A percentile compares a stretch with the other conserved stretches of the same genome.
Conservation (phyloP, 1,284 basidiomycete genomes). For the Trichosporon faecale region DNA sequence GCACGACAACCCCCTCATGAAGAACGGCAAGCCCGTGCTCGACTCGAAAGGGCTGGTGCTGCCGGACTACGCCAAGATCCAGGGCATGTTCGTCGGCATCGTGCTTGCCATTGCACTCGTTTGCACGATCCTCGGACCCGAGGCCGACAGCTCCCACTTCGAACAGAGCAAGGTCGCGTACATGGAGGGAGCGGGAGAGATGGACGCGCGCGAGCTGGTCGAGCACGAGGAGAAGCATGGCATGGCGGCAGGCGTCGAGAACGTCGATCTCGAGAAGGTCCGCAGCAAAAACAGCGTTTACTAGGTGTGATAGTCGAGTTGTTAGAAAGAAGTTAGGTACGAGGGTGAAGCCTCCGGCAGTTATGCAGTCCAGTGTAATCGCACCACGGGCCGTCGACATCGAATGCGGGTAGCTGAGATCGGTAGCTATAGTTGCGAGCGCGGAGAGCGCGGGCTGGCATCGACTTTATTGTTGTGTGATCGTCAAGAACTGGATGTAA, state of each 20-base stretch:
- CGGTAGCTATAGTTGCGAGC: no score
- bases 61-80: slow-evolving; percentile 78
- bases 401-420: no score
- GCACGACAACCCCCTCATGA: slow-evolving; percentile 23
- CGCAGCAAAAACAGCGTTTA: background rate
- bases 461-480: no score
- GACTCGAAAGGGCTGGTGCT: slow-evolving; percentile 9
- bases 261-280: background rate
- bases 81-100: slow-evolving; percentile 77
- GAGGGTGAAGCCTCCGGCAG: background rate
- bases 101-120: slow-evolving; percentile 51
- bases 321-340: background rate
- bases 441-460: no score
- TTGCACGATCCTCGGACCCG: slow-evolving; percentile 54
- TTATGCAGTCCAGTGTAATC: background rate
- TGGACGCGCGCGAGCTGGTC: slow-evolving; percentile 47
- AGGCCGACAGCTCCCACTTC: slow-evolving; percentile 72
- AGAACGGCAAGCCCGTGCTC: slow-evolving; percentile 32
- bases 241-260: background rate
- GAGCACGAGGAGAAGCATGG: slow-evolving; percentile 25
- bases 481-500: no score
- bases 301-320: background rate
- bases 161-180: slow-evolving; percentile 76
- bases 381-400: no score
- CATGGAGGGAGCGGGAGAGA: slow-evolving; percentile 65